Evolutionary conservation across 768 basidiomycete genomes (phyloP), one percentile per base, ranked within the genome.

Genomic region (Hygrophorus pudorinus): DNA sequence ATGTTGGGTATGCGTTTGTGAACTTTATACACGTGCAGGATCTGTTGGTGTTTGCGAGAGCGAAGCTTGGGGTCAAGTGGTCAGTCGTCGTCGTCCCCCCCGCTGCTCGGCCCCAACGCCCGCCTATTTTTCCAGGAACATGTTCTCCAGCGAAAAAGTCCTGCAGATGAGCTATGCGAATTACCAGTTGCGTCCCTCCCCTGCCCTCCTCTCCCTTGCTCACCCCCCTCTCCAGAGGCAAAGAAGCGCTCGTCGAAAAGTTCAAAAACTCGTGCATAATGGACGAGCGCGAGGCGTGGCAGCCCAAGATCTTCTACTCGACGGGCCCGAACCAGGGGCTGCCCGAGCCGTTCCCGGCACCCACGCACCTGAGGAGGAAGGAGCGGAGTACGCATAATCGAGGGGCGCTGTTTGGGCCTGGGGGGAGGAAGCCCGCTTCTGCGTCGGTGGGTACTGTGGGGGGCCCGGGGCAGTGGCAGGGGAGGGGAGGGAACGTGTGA

Each of bases 121-220:
- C 43, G 27, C 42, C 43, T 33, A 17, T 48, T 41, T 14, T 17
- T 12, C 58, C n/a, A 89, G 86, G 87, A 91, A 93, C 57, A 80
- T 88, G 79, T 91, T 87, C 58, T 85, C 85, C 7, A 89, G 86
- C 48, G 86, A 92, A 61, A 93, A 93, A 56, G 80, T 90, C 7
- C 63, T 91, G 42, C 84, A 91, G 54, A 88, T 91, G 82, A 85
- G 83, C 52, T 93, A 91, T 57, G 91, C 90, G 2, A 91, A 88
- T 52, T 90, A 87, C 56, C 89, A 92, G 88, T 45, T 11, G 16
- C 35, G 16, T 47, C 53, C 20, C 41, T 44, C 14, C 42, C 51
- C 17, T 14, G 14, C 14, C 4, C 16, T 30, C 45, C 32, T 44
- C 40, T 18, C 13, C 48, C 32, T 16, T 2, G 14, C 24, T 3